These are phyloP conservation scores for Thymus quinquecostatus DNA, from an alignment of 257 asterid genomes.

Conservation along the genomic window DNA sequence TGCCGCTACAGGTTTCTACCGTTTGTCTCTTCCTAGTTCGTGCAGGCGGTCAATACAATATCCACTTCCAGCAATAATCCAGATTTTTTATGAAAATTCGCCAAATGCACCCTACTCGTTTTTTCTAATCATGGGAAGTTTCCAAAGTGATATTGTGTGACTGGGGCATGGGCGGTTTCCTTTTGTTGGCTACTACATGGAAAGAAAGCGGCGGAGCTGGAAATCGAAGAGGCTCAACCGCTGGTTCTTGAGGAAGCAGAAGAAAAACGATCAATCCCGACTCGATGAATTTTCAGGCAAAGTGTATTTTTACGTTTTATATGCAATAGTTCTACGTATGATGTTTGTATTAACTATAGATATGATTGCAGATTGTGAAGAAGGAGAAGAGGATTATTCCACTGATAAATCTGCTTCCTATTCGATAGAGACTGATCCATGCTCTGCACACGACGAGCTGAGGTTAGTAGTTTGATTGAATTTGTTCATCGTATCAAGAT, in stretches of 20 bases:
- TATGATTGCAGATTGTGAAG: constrained; percentile 43
- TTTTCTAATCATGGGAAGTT: constrained; percentile 16
- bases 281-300: constrained; percentile 54
- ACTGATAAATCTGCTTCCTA: constrained; percentile 27
- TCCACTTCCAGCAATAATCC: constrained; percentile 27
- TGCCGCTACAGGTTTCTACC: constrained; percentile 41
- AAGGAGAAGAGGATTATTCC: constrained; percentile 50
- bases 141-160: constrained; percentile 21
- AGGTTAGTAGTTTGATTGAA: constrained; percentile 44
- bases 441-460: constrained; percentile 51
- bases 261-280: constrained; percentile 51
- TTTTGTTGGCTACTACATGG: constrained; percentile 47
- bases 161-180: constrained; percentile 36
- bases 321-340: background rate
- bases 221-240: constrained; percentile 47
- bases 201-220: constrained; percentile 44
- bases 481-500: background rate
- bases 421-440: constrained; percentile 51
- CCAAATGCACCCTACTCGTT: constrained; percentile 15
- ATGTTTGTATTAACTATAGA: background rate
- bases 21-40: constrained; percentile 45
- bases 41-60: constrained; percentile 58
- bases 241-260: constrained; percentile 70
- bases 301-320: background rate
- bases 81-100: constrained; percentile 11